Evolutionary conservation across 176 grass and related monocot species (phyloP).

Genomic region (Oryza nivara): DNA sequence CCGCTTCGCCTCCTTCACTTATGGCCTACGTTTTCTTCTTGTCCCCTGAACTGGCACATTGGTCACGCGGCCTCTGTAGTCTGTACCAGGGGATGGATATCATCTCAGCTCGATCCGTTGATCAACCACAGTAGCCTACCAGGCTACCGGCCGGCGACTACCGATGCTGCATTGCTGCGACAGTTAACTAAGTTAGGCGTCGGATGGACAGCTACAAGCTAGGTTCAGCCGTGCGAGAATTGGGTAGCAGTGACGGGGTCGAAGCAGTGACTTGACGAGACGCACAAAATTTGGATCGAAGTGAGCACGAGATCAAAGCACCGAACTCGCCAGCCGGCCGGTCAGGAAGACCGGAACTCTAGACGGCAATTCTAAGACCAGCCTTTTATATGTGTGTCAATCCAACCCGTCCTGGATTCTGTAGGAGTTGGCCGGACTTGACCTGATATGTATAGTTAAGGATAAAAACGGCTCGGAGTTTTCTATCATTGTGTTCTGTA

Average conservation of each 20-base stretch:
- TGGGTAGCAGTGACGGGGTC: not conserved
- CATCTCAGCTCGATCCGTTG: not conserved
- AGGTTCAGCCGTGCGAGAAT: not conserved
- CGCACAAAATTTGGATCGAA: not conserved
- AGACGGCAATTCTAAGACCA: not conserved
- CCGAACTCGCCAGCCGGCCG: not conserved
- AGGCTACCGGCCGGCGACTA: not conserved
- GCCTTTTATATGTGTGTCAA: not conserved
- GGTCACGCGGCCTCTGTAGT: not conserved
- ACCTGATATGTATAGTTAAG: too few relatives aligned
- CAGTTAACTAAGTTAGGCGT: not conserved
- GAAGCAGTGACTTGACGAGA: constrained; percentile 19
- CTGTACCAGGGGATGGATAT: not conserved
- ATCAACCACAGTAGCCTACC: not conserved
- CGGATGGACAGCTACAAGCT: not conserved
- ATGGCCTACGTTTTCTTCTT: not conserved
- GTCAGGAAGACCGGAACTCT: not conserved
- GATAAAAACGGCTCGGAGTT: too few relatives aligned
- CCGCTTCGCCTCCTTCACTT: constrained; percentile 26
- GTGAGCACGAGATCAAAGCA: not conserved
- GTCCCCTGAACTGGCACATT: not conserved
- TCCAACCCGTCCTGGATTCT: not conserved
- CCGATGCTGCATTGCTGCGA: not conserved
- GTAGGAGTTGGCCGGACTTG: not conserved
- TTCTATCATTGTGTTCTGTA: too few relatives aligned